phyloP scores from a whole-genome alignment of 2,329 filamentous ascomycete genomes.

The Aspergillus pseudoviridinutans region DNA sequence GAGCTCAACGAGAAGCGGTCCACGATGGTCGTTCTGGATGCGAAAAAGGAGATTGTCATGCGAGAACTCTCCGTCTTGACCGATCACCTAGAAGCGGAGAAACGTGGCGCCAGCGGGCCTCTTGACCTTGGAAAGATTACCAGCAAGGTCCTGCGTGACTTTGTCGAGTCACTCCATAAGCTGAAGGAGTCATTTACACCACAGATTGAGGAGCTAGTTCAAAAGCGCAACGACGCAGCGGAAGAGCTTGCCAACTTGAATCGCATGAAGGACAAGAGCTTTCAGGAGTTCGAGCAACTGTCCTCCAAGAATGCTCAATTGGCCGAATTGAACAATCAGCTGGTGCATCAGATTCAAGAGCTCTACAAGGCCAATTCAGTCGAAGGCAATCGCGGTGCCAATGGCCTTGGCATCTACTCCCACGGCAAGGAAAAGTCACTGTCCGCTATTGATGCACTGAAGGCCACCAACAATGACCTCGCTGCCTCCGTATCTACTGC shows the following conservation, averaged over 20 bases:
- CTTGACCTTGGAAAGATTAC: conserved; percentile 72
- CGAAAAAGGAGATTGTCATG: conserved; percentile 92
- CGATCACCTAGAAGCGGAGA: conserved; percentile 81
- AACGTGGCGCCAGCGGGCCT: conserved; percentile 73
- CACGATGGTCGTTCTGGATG: conserved; percentile 90
- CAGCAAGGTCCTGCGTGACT: conserved; percentile 58
- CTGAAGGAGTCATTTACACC: conserved; percentile 75
- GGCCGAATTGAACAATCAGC: conserved; percentile 89
- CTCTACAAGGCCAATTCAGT: conserved; percentile 71
- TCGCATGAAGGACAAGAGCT: conserved; percentile 83
- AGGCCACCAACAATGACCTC: conserved; percentile 47
- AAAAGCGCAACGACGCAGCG: conserved; percentile 76
- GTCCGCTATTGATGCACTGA: conserved; percentile 42
- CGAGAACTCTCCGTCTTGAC: conserved; percentile 85
- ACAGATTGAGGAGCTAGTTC: conserved; percentile 83
- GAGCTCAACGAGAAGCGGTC: conserved; percentile 90
- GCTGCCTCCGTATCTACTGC: conserved; percentile 55
- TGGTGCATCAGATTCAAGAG: conserved; percentile 91
- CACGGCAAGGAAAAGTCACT: conserved; percentile 51
- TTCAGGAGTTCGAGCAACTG: conserved; percentile 92
- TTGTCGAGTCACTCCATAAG: conserved; percentile 58
- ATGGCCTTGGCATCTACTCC: conserved; percentile 63
- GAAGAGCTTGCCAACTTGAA: conserved; percentile 81
- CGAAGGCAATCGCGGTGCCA: conserved; percentile 30
- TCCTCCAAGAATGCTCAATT: conserved; percentile 93